These are phyloP conservation scores for Agapanthus africanus DNA, from an alignment of 106 monocot genomes.

Conservation along the genomic window DNA sequence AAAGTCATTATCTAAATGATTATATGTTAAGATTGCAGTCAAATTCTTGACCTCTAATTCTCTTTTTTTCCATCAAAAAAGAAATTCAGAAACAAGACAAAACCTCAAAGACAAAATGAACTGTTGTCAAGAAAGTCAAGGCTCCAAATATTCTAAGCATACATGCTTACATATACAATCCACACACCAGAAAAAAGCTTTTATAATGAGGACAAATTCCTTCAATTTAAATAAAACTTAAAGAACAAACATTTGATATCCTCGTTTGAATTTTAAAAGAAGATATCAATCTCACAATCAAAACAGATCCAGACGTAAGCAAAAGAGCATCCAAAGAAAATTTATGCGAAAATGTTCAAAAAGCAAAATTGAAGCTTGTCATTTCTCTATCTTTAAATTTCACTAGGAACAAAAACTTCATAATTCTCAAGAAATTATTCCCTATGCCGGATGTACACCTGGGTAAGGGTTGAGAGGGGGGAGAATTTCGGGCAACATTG, in stretches of 20 bases:
- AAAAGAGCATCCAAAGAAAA: background rate
- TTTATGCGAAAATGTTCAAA: background rate
- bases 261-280: background rate
- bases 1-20: background rate
- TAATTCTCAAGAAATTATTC: too few species aligned
- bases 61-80: background rate
- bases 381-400: too few species aligned
- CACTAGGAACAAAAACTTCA: background rate
- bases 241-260: background rate
- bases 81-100: constrained; percentile 7
- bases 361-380: too few species aligned
- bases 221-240: background rate
- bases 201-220: background rate
- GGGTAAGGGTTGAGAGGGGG: too few species aligned
- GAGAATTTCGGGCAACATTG: too few species aligned
- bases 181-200: background rate
- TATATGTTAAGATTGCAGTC: background rate
- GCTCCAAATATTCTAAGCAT: constrained; percentile 3
- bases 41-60: constrained; percentile 1
- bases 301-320: background rate
- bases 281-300: background rate
- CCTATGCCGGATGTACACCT: too few species aligned
- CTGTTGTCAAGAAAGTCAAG: constrained; percentile 4
- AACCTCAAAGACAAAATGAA: constrained; percentile 3
- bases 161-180: constrained; percentile 1